Percentiles rank a stretch among this genome's conserved stretches.
These are phyloP conservation scores for Leptographium procerum DNA, from an alignment of 2,329 filamentous ascomycete genomes.

Conservation along the genomic window DNA sequence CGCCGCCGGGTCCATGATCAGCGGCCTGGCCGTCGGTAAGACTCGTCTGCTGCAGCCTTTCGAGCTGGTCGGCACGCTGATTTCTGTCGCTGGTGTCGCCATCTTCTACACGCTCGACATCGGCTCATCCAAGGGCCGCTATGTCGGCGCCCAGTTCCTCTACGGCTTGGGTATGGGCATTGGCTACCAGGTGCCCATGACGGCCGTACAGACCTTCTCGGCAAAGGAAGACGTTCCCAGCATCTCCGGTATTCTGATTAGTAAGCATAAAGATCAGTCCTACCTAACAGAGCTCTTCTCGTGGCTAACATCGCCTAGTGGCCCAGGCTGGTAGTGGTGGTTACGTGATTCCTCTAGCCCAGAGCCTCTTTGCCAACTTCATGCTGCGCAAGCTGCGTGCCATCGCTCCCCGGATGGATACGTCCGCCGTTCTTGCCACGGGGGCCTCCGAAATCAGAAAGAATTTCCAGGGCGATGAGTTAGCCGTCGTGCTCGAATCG, in stretches of 20 bases:
- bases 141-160: slow-evolving; percentile 44
- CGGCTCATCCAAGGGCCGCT: slow-evolving; percentile 30
- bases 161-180: slow-evolving; percentile 27
- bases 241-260: slow-evolving; percentile 32
- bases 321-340: slow-evolving; percentile 50
- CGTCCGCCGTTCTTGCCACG: neutral
- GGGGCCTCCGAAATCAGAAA: neutral
- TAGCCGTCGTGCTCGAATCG: neutral
- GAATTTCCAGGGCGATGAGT: neutral
- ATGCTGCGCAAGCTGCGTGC: slow-evolving; percentile 25
- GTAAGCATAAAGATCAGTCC: neutral
- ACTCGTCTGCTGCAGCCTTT: slow-evolving; percentile 8
- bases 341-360: slow-evolving; percentile 30
- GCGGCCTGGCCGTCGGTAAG: slow-evolving; percentile 7
- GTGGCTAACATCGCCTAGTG: slow-evolving; percentile 6
- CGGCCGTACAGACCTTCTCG: slow-evolving; percentile 29
- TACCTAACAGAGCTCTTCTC: neutral
- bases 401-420: neutral
- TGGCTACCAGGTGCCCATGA: slow-evolving; percentile 25
- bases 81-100: slow-evolving; percentile 32
- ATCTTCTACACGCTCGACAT: slow-evolving; percentile 39
- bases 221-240: slow-evolving; percentile 30
- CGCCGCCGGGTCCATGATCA: slow-evolving; percentile 4
- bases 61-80: slow-evolving; percentile 16
- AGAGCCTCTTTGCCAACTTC: slow-evolving; percentile 56